Conservation (phyloP, 1,139 yeast species). For the Pichia sp. region DNA sequence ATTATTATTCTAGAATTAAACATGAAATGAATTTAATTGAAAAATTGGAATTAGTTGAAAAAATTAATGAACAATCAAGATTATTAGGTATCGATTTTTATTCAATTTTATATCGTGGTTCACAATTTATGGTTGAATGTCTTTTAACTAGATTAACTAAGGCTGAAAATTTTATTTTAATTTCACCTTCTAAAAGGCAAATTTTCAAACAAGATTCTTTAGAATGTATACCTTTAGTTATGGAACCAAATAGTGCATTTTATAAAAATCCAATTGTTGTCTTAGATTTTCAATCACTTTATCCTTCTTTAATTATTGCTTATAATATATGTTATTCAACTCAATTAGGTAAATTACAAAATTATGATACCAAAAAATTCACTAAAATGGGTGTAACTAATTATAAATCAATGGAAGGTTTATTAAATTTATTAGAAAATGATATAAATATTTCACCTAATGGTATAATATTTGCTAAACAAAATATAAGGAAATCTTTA, state of each 20-base stretch:
- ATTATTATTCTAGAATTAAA: constrained; percentile 45
- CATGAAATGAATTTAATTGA: constrained; percentile 46
- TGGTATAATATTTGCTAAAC: constrained; percentile 70
- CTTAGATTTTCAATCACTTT: constrained; percentile 85
- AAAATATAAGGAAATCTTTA: constrained; percentile 59
- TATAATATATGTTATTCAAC: constrained; percentile 91
- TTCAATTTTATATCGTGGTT: constrained; percentile 83
- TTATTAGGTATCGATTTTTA: constrained; percentile 84
- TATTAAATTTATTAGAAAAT: constrained; percentile 45
- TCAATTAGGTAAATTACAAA: constrained; percentile 60
- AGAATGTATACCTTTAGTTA: constrained; percentile 80
- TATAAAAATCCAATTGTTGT: constrained; percentile 88
- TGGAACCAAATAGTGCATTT: constrained; percentile 84
- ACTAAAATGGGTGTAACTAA: constrained; percentile 48
- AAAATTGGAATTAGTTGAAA: constrained; percentile 57
- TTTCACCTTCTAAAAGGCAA: constrained; percentile 75
- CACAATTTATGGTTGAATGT: constrained; percentile 90
- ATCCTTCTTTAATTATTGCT: constrained; percentile 89
- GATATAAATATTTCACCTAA: constrained; percentile 73
- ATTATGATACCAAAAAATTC: constrained; percentile 40
- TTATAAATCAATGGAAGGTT: constrained; percentile 47
- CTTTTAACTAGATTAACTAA: constrained; percentile 67
- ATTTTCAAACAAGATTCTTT: constrained; percentile 82
- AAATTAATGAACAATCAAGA: constrained; percentile 78
- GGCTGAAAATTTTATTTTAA: constrained; percentile 60